Base-by-base conservation (phyloP, 2,329 filamentous ascomycete species). In the Tolypocladium inflatum region DNA sequence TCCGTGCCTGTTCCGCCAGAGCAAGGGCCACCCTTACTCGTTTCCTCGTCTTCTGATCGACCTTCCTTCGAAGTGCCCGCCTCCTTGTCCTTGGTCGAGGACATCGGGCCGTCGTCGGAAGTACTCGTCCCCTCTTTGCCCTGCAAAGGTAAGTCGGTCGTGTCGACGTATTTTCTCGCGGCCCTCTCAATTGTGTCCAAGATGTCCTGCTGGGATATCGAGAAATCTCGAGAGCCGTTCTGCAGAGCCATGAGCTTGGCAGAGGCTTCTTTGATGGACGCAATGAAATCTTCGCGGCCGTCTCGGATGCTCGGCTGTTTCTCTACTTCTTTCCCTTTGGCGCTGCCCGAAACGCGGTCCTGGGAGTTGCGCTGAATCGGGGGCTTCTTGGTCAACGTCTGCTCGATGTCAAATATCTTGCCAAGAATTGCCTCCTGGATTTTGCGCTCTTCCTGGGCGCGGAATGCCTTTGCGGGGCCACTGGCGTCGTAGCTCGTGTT, bases 391-490 rank as follows among this genome's bases (percentile, higher is more conserved):
- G 68, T 61, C 2, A 74, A 63, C 26, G 64, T 71, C 4, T 74
- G 70, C 51, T 82, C 77, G 2, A 82, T 66, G 45, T 78, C 80
- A 54, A 85, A 80, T 19, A 85, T 78, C 50, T 72, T 75, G 2
- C 74, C 79, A 5, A 85, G 63, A 0, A 81, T 76, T 1, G 74
- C 70, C 61, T 85, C 83, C 59, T 85, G 82, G 2, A 71, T 69
- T 62, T 80, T 83, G 50, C 76, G 76, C 63, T 83, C 80, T 64
- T 84, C 78, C 53, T 79, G 76, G 0, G 79, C 79, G 17, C 75
- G 74, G 55, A 78, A 76, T 0, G 68, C 70, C 60, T 77, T 80
- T 13, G 75, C 74, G 4, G 78, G 73, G 2, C 71, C 74, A 56
- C 68, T 75, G 17, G 70, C 64, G 41, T 78, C 76, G 50, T 73